Evolutionary conservation across 2,329 filamentous ascomycete species (phyloP).

Genomic region (Thielaviopsis musarum): DNA sequence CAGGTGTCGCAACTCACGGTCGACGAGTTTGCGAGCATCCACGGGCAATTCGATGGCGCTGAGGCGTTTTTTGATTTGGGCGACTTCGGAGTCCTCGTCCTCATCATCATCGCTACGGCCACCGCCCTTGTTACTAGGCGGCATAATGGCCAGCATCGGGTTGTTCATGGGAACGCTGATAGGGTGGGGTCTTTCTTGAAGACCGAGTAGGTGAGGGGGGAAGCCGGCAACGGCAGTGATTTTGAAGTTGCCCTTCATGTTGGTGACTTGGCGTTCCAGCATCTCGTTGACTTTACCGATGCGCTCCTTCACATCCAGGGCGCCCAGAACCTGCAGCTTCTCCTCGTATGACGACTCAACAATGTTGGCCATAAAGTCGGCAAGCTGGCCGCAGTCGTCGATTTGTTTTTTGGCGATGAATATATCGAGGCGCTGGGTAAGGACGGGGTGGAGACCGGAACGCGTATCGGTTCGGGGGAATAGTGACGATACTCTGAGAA

Average conservation of each 20-base stretch:
- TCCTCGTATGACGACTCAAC: constrained; percentile 80
- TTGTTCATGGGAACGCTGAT: constrained; percentile 19
- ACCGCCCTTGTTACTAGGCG: constrained; percentile 14
- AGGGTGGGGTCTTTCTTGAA: constrained; percentile 14
- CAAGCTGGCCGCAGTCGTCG: constrained; percentile 66
- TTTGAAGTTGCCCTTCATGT: constrained; percentile 74
- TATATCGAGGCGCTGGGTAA: constrained; percentile 71
- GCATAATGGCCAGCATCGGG: constrained; percentile 20
- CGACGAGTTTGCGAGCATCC: constrained; percentile 79
- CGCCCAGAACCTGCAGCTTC: constrained; percentile 72
- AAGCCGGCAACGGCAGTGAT: constrained; percentile 62
- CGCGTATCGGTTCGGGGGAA: constrained; percentile 50
- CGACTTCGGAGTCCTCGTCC: constrained; percentile 71
- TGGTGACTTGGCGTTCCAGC: constrained; percentile 63
- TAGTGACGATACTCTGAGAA: constrained; percentile 73
- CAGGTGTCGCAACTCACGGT: constrained; percentile 71
- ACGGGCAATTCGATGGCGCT: constrained; percentile 64
- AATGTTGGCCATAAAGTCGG: constrained; percentile 94
- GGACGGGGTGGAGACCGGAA: constrained; percentile 58
- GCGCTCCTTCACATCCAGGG: constrained; percentile 60
- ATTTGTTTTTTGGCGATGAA: constrained; percentile 74
- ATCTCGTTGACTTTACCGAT: constrained; percentile 72
- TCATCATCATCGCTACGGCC: constrained; percentile 40
- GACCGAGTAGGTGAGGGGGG: constrained; percentile 37
- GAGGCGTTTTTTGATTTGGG: constrained; percentile 79